Base-by-base conservation (phyloP, 2,329 filamentous ascomycete genomes). In the Aspergillus tubingensis region DNA sequence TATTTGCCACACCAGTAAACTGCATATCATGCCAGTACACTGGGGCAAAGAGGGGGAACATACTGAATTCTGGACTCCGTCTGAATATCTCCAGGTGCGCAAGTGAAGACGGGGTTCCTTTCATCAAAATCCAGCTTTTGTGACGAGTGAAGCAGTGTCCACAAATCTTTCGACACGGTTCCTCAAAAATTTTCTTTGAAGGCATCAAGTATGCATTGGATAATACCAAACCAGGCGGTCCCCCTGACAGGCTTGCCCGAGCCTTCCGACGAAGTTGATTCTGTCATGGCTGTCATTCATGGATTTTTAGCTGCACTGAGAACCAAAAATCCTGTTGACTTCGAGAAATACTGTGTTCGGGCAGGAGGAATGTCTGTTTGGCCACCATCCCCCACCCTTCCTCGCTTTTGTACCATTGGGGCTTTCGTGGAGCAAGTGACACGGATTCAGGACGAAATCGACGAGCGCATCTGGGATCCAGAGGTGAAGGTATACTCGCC, bases 391-490 rank as follows among this genome's bases (percentile, higher is more conserved):
- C 65, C 72, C 4, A 68, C 64, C 15, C 49, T 65, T 4, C 67
- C 72, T n/a, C 72, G 73, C 13, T 76, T 76, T 56, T 74, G 72
- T 58, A 75, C 73, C 0, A 73, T 75, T 44, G 73, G 72, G 2
- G 67, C 71, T 8, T 75, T 74, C 47, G 70, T 75, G 49, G 72
- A 75, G 60, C 69, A 73, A 21, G 65, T 75, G 39, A 56, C 67
- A 0, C 65, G 65, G 10, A 57, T 75, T 11, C 61, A 67, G 55
- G 71, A 70, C 25, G 68, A 72, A n/a, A 72, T 75, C 44, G 63
- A 75, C 27, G 74, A 76, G 61, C 68, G 68, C 1, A 75, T 74
- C 36, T 75, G 72, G 72, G 67, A 74, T 44, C 71, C 71, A 1
- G 70, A 74, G 48, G 71, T 76, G 15, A 74, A 71, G 59, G 63